Base-by-base conservation (phyloP, 345 rosid species). In the Sisymbrium irio region DNA sequence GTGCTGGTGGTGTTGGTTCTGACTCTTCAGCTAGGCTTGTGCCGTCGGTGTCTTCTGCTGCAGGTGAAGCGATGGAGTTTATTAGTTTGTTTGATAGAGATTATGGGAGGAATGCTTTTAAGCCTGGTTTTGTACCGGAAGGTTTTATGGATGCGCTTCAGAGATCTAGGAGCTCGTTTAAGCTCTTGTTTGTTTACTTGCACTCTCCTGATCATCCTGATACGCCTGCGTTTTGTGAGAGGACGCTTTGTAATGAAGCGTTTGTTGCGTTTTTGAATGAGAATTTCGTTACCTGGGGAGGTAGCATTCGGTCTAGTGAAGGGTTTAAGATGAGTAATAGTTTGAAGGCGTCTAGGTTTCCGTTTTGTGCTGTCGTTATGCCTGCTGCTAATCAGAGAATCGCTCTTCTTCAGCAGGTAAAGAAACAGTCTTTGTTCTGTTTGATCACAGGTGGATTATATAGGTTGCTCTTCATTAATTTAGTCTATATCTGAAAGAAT, bases 251-350 rank as follows among this genome's bases (percentile, higher is more conserved):
- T 57, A 82, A 86, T 6, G 92, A 92, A 75, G 78, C 59, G 0
- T 42, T 96, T 40, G 71, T 85, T 0, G 87, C 85, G 4, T 96
- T 92, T 71, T 83, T 96, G 64, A 96, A 92, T 61, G 95, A 90
- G 88, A 96, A 96, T 69, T 96, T 96, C 47, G 93, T 96, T 6
- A 67, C 89, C 1, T 92, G 99, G 98, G 99, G 99, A 15, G 98
- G 98, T 35, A 92, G 89, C 67, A 89, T 96, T 72, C 84, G 97
- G 62, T 87, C 88, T 57, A 96, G 97, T 60, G 99, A 96, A 82
- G 99, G 99, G 22, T 96, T 96, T 83, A 96, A 96, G 84, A 96
- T 96, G 98, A 92, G 99, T 65, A 89, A 88, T 69, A 92, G 98
- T 83, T 89, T 92, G 88, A 96, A 96, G 78, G 99, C 98, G 0